These are phyloP conservation scores for Fomitiporia mediterranea DNA, from an alignment of 1,284 basidiomycete genomes.

Conservation along the genomic window DNA sequence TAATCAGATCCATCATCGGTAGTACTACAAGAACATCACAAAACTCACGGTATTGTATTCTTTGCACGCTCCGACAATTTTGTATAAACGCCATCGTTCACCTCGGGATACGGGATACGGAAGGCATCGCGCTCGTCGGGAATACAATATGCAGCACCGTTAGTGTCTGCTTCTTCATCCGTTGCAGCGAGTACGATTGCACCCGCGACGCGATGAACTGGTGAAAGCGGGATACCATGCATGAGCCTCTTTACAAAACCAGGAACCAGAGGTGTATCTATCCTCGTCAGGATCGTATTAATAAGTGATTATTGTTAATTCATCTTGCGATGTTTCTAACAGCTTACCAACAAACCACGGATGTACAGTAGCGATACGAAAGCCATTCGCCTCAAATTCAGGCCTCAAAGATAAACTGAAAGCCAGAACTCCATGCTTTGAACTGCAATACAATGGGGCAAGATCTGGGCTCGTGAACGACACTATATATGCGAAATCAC, in stretches of 20 bases:
- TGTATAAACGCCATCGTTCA: conserved; percentile 47
- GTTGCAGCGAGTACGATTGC: conserved; percentile 50
- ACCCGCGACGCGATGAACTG: conserved; percentile 45
- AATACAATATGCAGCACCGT: conserved; percentile 44
- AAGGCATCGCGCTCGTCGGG: conserved; percentile 48
- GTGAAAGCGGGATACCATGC: conserved; percentile 47
- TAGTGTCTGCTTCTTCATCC: conserved; percentile 41
- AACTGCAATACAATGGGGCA: conserved; percentile 43
- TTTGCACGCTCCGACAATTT: conserved; percentile 38
- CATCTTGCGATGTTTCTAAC: neutral
- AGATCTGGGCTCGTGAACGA: conserved; percentile 45
- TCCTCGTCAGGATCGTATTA: neutral
- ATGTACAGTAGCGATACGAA: conserved; percentile 48
- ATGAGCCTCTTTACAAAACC: conserved; percentile 37
- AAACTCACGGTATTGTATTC: neutral
- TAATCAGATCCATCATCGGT: neutral
- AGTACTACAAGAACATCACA: neutral
- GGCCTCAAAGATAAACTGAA: conserved; percentile 46
- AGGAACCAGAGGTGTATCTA: conserved; percentile 48
- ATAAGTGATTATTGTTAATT: no score
- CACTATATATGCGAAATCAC: conserved; percentile 31
- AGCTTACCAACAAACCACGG: conserved; percentile 48
- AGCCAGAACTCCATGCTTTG: conserved; percentile 52
- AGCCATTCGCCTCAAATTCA: conserved; percentile 33
- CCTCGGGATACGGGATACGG: conserved; percentile 39